Evolutionary conservation across 1,139 yeast genomes (phyloP), one percentile per base, ranked within the genome.

Genomic region (Lodderomyces parapsilosis): DNA sequence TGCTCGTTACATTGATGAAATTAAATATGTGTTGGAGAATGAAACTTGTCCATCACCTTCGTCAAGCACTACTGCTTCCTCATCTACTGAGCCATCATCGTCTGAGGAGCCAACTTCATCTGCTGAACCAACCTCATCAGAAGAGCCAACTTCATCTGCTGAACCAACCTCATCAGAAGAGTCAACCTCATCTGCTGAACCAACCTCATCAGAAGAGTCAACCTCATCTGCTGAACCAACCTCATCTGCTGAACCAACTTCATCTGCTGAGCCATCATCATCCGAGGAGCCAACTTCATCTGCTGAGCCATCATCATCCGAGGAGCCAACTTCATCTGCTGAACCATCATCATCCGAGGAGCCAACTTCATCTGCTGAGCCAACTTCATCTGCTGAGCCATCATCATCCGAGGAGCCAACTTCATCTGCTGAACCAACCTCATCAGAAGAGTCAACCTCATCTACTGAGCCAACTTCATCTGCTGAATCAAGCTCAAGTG

Each of bases 1-100:
- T 17, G 49, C 47, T 38, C 36, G 45, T n/a, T 43, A 47, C 33
- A 46, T 34, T 48, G 54, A 39, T 31, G 54, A 44, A 43, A 46
- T 43, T 40, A 46, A 41, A 30, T 36, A 40, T 20, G 46, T 48
- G 22, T 49, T 49, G 39, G 36, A 48, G 17, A 41, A 33, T 18
- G 40, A 43, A 17, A 39, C 35, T 31, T 48, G 51, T 39, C 43
- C 47, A 27, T 33, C 46, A 31, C 34, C 46, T 13, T 42, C 51
- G 15, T 44, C 38, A 8, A 27, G 47, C 13, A 18, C 36, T 4
- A 5, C 41, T 11, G 19, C 36, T n/a, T 22, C 34, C 23, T 20
- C 23, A 20, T 20, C 23, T 20, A 20, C 23, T 20, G 23, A 20
- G 8, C 23, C 23, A 8, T 14, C 38, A 20, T 24, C 27, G n/a